Evolutionary conservation across 495 filamentous ascomycete species (phyloP).

Genomic region (Cercophora newfieldiana): DNA sequence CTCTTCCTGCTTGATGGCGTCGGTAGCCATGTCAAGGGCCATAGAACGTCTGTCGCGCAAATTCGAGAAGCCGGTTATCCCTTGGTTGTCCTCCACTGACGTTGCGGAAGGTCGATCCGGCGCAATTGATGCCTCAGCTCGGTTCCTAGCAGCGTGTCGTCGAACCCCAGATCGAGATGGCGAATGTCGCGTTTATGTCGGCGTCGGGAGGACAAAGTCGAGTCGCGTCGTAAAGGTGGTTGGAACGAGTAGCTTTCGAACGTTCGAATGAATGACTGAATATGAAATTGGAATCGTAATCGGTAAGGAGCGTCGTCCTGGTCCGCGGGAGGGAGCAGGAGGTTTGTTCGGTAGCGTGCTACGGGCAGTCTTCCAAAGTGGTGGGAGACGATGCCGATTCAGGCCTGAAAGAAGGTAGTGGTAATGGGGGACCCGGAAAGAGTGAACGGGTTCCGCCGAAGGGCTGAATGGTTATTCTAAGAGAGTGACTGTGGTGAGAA

Average conservation of each 20-base stretch:
- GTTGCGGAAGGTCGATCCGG: not conserved
- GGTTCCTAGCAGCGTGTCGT: conserved; percentile 1
- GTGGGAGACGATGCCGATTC: conserved; percentile 16
- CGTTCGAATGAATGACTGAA: conserved; percentile 22
- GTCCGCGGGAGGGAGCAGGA: conserved; percentile 30
- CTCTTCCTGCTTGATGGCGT: conserved; percentile 35
- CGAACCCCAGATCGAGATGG: not conserved
- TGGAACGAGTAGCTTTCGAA: not conserved
- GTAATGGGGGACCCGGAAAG: conserved; percentile 37
- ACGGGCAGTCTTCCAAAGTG: conserved; percentile 1
- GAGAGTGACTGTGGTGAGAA: conserved; percentile 46
- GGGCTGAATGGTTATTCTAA: conserved; percentile 38
- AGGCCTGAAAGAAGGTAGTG: conserved; percentile 33
- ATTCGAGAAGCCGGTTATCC: not conserved
- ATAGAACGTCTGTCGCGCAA: not conserved
- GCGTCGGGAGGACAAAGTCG: not conserved
- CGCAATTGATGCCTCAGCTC: conserved; percentile 2
- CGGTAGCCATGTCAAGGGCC: conserved; percentile 36
- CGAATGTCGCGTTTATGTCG: not conserved
- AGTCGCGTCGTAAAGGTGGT: conserved; percentile 1
- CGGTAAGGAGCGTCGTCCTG: conserved; percentile 40
- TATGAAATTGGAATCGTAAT: conserved; percentile 28
- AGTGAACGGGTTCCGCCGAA: conserved; percentile 37
- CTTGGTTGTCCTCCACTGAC: not conserved
- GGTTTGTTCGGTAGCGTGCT: conserved; percentile 19